Evolutionary conservation across 768 basidiomycete species (phyloP), one percentile per base, ranked within the genome.

Genomic region (Boletus eberwhitei): DNA sequence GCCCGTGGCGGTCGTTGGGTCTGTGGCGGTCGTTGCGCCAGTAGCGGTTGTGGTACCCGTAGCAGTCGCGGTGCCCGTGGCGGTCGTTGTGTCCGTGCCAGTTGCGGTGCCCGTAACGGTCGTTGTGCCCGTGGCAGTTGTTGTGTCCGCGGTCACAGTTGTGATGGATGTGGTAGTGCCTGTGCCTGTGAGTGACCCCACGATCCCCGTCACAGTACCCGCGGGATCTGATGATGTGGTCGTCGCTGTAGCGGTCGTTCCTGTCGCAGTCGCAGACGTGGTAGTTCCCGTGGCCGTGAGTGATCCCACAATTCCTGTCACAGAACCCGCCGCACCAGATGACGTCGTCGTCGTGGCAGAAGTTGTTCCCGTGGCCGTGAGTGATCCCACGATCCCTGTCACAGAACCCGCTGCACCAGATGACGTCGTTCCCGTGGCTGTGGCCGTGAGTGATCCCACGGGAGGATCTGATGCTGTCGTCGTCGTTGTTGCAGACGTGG

Each of bases 361-460:
- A 12, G 45, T 22, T 9, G 45, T 22, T 47, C 8, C 37, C 22
- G 57, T 37, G 7, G 26, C 49, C 0, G 59, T 53, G 14, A 58
- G 12, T 36, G 51, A 39, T 8, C 36, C 50, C 24, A 50, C 39
- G 16, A 52, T 52, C 29, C 50, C 50, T 8, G 54, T 31, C 13
- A 47, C 35, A 5, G 50, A 36, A 37, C 7, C 48, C 29, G 4
- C 29, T 12, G 37, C 3, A 21, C 16, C n/a, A 22, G 53, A 13
- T 29, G 29, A 1, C 2, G 29, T 29, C 24, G 59, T 40, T n/a
- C 54, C 36, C 42, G 51, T 21, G n/a, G 29, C n/a, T 21, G 58
- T 37, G 4, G 17, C 49, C 1, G 59, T 53, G 13, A 58, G 36
- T 39, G 54, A 39, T 13, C 31, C 49, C 21, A 52, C 39, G n/a